Conservation (phyloP, 139 green algal genomes). For the Tetratostichococcus sp. region DNA sequence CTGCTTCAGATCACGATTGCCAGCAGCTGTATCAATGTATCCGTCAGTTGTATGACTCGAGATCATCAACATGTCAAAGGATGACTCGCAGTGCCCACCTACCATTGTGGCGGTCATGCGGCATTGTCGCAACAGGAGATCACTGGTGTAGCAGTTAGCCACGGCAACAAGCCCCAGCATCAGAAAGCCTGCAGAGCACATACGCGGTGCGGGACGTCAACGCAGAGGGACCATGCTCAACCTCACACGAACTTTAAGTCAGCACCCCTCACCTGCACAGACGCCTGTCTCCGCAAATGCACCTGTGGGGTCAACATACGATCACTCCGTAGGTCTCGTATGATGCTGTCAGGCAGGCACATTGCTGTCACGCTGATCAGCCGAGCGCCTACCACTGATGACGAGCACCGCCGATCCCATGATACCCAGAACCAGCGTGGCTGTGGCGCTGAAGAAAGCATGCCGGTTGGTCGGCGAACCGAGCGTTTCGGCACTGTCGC, state of each 20-base stretch:
- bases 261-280: neutral
- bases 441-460: neutral
- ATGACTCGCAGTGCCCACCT: too few species aligned
- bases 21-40: too few species aligned
- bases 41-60: too few species aligned
- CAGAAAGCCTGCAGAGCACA: neutral
- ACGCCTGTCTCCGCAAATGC: neutral
- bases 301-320: neutral
- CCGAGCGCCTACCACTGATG: neutral
- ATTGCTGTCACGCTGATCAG: too few species aligned
- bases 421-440: neutral
- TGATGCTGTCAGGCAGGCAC: too few species aligned
- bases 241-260: too few species aligned
- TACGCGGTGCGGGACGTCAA: too few species aligned
- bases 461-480: neutral
- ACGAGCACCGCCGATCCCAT: neutral
- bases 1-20: too few species aligned
- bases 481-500: too few species aligned
- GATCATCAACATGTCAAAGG: too few species aligned
- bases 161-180: constrained; percentile 2
- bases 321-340: too few species aligned
- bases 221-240: too few species aligned
- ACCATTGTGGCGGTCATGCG: neutral
- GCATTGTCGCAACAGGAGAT: constrained; percentile 2
- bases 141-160: constrained; percentile 10